Conservation (phyloP, 1,284 basidiomycete genomes). For the Kwoniella shivajii region DNA sequence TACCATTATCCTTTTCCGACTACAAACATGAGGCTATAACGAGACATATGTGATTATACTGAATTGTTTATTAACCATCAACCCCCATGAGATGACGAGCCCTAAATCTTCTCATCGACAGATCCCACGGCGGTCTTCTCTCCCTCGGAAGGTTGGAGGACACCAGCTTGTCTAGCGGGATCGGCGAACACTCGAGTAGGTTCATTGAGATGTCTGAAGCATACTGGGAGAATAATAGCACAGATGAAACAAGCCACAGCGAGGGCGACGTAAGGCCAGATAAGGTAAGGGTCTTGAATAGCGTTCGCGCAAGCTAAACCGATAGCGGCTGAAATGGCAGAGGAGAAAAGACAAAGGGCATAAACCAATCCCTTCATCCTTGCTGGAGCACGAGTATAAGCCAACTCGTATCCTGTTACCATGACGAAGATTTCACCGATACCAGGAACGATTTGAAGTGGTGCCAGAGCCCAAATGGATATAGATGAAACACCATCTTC, state of each 20-base stretch:
- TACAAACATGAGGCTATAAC: too few relatives aligned
- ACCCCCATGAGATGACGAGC: too few relatives aligned
- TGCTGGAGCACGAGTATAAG: conserved; percentile 55
- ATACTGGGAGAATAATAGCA: conserved; percentile 43
- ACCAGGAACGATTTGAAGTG: conserved; percentile 56
- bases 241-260: conserved; percentile 44
- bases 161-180: conserved; percentile 42
- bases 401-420: conserved; percentile 58
- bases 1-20: too few relatives aligned
- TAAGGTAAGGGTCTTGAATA: conserved; percentile 56
- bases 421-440: conserved; percentile 58
- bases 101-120: conserved; percentile 4
- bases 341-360: conserved; percentile 55
- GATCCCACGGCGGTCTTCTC: not conserved
- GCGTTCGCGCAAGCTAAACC: conserved; percentile 41
- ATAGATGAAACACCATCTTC: conserved; percentile 22
- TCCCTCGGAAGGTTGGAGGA: not conserved
- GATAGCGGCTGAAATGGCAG: conserved; percentile 56
- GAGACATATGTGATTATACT: too few relatives aligned
- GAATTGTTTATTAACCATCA: too few relatives aligned
- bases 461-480: conserved; percentile 55
- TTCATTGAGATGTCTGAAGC: conserved; percentile 49
- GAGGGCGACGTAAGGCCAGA: conserved; percentile 53
- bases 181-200: conserved; percentile 40
- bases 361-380: conserved; percentile 56